Conservation (phyloP, 192 early-diverging fungal genomes). For the Coemansia sp. region DNA sequence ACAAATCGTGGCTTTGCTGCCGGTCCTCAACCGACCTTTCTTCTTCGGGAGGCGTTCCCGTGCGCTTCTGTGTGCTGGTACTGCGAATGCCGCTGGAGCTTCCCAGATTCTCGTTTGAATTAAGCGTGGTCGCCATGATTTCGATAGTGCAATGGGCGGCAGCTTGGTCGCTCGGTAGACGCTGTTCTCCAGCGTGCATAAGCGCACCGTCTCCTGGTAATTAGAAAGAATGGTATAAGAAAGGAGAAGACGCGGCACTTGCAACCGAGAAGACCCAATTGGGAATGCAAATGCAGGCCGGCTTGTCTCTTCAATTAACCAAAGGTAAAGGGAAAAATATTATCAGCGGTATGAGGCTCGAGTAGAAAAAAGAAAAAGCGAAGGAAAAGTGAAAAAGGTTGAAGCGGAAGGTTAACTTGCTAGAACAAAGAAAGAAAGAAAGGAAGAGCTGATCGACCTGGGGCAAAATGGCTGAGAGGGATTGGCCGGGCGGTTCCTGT, state of each 20-base stretch:
- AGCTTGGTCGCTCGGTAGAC: background rate
- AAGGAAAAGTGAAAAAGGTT: background rate
- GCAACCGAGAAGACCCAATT: background rate
- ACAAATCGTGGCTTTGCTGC: background rate
- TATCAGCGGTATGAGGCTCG: background rate
- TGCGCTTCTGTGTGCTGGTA: background rate
- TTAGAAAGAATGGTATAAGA: background rate
- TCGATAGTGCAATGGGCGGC: slow-evolving; percentile 37
- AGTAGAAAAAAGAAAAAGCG: background rate
- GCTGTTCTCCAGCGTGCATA: slow-evolving; percentile 28
- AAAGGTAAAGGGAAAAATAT: background rate
- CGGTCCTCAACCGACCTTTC: background rate
- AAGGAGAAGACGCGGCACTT: background rate
- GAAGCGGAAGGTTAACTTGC: background rate
- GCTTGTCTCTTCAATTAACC: background rate
- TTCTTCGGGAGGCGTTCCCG: background rate
- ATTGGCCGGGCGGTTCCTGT: background rate
- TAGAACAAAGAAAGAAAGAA: background rate
- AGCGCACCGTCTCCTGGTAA: background rate
- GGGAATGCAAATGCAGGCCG: background rate
- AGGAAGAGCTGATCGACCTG: background rate
- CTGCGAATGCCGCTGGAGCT: slow-evolving; percentile 20
- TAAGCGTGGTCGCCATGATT: slow-evolving; percentile 27
- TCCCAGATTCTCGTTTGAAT: slow-evolving; percentile 1
- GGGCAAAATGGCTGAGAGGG: too few relatives aligned